Percentiles rank a stretch among this genome's conserved stretches.
These are phyloP conservation scores for Fusarium annulatum DNA, from an alignment of 2,329 filamentous ascomycete genomes.

Conservation along the genomic window DNA sequence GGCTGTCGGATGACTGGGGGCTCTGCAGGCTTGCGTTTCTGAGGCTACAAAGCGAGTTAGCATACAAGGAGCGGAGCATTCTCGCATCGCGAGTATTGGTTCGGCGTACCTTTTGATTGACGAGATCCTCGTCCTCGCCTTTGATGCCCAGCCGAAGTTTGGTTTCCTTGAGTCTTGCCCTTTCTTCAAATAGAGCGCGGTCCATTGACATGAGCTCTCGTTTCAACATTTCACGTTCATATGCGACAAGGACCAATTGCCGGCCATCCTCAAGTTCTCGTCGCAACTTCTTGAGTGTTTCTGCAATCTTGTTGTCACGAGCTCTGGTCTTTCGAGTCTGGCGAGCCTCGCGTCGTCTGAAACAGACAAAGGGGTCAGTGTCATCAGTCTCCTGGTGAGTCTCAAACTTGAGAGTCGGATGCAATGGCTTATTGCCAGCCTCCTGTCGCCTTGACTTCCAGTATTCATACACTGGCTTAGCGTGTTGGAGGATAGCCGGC, in stretches of 20 bases:
- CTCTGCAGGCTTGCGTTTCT: conserved; percentile 75
- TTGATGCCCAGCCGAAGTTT: conserved; percentile 92
- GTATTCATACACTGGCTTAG: conserved; percentile 87
- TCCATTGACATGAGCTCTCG: conserved; percentile 81
- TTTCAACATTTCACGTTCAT: conserved; percentile 82
- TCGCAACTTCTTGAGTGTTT: conserved; percentile 92
- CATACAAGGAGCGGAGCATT: conserved; percentile 38
- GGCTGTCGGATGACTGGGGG: conserved; percentile 70
- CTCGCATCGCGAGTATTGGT: conserved; percentile 43
- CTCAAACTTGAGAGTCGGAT: conserved; percentile 89
- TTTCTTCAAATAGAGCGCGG: conserved; percentile 83
- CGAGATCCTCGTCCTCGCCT: conserved; percentile 90
- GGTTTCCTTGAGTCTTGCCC: conserved; percentile 83
- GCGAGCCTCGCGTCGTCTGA: conserved; percentile 92
- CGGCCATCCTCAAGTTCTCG: conserved; percentile 91
- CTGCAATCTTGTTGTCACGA: conserved; percentile 91
- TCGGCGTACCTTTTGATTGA: conserved; percentile 86
- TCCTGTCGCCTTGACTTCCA: conserved; percentile 81
- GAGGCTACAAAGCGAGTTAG: conserved; percentile 65
- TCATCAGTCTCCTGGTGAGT: conserved; percentile 95
- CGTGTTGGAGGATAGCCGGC: conserved; percentile 64
- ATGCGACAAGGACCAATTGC: conserved; percentile 80
- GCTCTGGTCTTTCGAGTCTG: conserved; percentile 95
- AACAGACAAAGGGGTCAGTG: conserved; percentile 96
- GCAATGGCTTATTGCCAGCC: conserved; percentile 76